Conservation (phyloP, 2,329 filamentous ascomycete genomes). For the Nigrospora osmanthi region DNA sequence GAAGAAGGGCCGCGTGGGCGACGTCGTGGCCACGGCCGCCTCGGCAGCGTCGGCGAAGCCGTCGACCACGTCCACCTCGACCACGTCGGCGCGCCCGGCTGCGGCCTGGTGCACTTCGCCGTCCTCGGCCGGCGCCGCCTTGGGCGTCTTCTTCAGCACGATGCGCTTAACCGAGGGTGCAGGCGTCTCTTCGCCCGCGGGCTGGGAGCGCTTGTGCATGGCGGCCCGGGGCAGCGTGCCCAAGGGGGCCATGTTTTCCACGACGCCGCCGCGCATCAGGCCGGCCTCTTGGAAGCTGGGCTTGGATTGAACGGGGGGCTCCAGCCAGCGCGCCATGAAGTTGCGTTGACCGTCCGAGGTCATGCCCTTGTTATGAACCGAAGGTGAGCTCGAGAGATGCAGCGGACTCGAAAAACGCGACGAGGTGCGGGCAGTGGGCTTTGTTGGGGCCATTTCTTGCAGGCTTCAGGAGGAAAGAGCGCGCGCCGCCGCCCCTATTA, state of each 20-base stretch:
- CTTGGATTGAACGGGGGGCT: slow-evolving; percentile 50
- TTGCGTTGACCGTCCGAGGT: slow-evolving; percentile 31
- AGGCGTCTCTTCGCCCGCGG: slow-evolving; percentile 21
- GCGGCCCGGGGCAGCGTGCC: slow-evolving; percentile 62
- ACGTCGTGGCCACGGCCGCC: not conserved
- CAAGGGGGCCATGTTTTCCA: slow-evolving; percentile 77
- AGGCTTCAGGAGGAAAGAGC: not conserved
- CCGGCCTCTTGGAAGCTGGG: slow-evolving; percentile 74
- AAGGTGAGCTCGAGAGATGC: slow-evolving; percentile 26
- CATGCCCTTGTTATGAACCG: slow-evolving; percentile 11
- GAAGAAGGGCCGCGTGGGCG: slow-evolving; percentile 6
- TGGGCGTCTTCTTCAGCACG: slow-evolving; percentile 20
- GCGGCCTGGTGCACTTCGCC: slow-evolving; percentile 14
- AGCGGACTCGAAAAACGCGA: slow-evolving; percentile 50
- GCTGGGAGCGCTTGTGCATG: slow-evolving; percentile 44
- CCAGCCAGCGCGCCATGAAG: slow-evolving; percentile 51
- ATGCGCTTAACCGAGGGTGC: slow-evolving; percentile 17
- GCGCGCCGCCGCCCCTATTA: slow-evolving; percentile 3
- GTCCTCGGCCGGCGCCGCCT: slow-evolving; percentile 20
- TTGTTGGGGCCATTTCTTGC: slow-evolving; percentile 7
- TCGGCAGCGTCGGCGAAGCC: too few relatives aligned
- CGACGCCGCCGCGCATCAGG: slow-evolving; percentile 64
- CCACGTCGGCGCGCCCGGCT: slow-evolving; percentile 6
- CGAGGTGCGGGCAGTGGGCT: slow-evolving; percentile 18
- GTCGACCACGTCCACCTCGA: too few relatives aligned